A percentile compares a stretch with the other conserved stretches of the same genome.
These are phyloP conservation scores for Senna siamea DNA, from an alignment of 306 rosid genomes.

Conservation along the genomic window DNA sequence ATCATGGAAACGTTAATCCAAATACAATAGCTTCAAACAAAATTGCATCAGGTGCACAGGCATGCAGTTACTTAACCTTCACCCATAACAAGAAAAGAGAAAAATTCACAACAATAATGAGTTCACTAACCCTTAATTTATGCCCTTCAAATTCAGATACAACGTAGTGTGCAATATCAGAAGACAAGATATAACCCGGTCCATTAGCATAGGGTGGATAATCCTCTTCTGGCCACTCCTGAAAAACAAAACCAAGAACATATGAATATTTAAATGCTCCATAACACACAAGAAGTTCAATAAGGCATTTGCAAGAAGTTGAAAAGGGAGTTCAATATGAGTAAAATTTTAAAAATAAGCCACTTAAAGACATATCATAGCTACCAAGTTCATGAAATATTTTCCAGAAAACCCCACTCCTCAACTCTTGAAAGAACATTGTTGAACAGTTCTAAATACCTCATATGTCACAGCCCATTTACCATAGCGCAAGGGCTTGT, in stretches of 20 bases:
- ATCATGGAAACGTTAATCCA: constrained; percentile 1
- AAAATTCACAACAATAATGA: background rate
- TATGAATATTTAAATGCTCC: constrained; percentile 26
- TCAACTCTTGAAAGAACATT: constrained; percentile 15
- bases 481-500: constrained; percentile 87
- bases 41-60: background rate
- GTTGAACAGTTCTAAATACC: constrained; percentile 51
- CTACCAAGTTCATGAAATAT: background rate
- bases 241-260: constrained; percentile 41
- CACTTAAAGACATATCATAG: background rate
- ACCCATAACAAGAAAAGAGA: constrained; percentile 1
- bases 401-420: constrained; percentile 6
- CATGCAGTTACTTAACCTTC: background rate
- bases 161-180: constrained; percentile 63
- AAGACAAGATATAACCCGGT: constrained; percentile 82
- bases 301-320: constrained; percentile 13
- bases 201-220: constrained; percentile 97
- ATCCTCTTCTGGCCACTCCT: constrained; percentile 93
- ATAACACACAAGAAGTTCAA: constrained; percentile 10
- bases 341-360: background rate
- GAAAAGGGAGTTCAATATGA: background rate
- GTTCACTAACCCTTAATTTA: constrained; percentile 67
- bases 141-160: constrained; percentile 67
- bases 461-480: constrained; percentile 98
- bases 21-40: constrained; percentile 2